These are phyloP conservation scores for Kwoniella shandongensis DNA, from an alignment of 768 basidiomycete genomes.

Conservation along the genomic window DNA sequence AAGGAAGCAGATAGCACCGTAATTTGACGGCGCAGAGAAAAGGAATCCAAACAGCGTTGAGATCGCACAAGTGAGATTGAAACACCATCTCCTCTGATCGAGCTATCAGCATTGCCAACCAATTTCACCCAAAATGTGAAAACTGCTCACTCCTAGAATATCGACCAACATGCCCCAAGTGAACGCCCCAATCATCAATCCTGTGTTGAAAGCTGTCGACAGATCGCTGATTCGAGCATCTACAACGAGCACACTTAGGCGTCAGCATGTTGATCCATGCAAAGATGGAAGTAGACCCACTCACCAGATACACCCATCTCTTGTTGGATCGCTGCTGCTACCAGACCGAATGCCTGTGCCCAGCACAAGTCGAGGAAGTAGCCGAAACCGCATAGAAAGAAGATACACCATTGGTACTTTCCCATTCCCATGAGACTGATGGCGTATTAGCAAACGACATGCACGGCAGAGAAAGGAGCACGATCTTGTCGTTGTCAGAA, in stretches of 20 bases:
- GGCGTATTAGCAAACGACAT: not conserved
- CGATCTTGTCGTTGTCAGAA: not conserved
- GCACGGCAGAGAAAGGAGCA: not conserved
- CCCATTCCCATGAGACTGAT: constrained; percentile 45
- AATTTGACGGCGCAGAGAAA: constrained; percentile 38
- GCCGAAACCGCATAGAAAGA: constrained; percentile 54
- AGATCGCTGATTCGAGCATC: constrained; percentile 37
- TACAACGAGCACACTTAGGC: not conserved
- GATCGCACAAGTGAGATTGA: constrained; percentile 54
- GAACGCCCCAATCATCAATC: constrained; percentile 50
- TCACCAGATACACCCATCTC: constrained; percentile 46
- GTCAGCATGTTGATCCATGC: not conserved
- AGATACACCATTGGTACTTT: constrained; percentile 52
- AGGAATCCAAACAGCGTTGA: constrained; percentile 52
- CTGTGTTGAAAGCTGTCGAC: constrained; percentile 48
- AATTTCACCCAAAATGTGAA: not conserved
- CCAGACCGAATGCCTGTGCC: constrained; percentile 52
- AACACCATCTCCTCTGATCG: constrained; percentile 47
- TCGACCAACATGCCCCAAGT: constrained; percentile 51
- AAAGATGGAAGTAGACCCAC: not conserved
- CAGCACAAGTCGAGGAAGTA: constrained; percentile 54
- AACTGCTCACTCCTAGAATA: constrained; percentile 45
- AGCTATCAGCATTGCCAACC: not conserved
- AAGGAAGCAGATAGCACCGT: constrained; percentile 23
- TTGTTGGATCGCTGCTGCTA: constrained; percentile 33